Base-by-base conservation (phyloP, 2,329 filamentous ascomycete species). In the Sporothrix sp. region DNA sequence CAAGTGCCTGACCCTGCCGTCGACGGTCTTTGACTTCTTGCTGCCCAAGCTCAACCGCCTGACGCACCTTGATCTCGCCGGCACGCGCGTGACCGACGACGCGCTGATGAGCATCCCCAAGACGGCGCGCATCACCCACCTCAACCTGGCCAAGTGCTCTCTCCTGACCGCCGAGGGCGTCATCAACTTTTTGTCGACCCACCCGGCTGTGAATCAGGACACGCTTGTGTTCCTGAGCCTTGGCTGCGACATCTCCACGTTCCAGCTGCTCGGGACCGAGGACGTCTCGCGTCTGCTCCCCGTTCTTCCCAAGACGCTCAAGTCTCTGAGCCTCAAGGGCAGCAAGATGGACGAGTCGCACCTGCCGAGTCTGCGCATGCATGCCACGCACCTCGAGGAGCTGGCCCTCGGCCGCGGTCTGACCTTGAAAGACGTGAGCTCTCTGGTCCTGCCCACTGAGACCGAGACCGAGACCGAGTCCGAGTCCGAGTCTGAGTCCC, bases 51-150 rank as follows among this genome's bases (percentile, higher is more conserved):
- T 91, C 43, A 64, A 71, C 23, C 72, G 76, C 50, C 69, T 89
- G 49, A 91, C 86, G 1, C 85, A 90, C 62, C 76, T 93, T 33
- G 87, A 93, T 61, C 73, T 90, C n/a, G 79, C 84, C 9, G 84
- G 85, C 58, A 90, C 86, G 1, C 78, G 83, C 57, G 79, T 93
- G 59, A 89, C 82, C 30, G 79, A 88, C 63, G 69, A 73, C 21
- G 85, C 86, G 4, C 72, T 93, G 14, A 70, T 76, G 58, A 79
- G 79, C 18, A 85, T 91, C 55, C 85, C 86, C 1, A 62, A 72
- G n/a, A 82, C 82, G 4, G 86, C 87, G 10, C 73, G 71, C 55
- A 75, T 91, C 56, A 89, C 84, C 1, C 87, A 93, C 62, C 70
- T 93, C 49, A 90, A 88, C 60, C 68, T 93, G 42, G 80, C 84